A percentile compares a stretch with the other conserved stretches of the same genome.
Conservation (phyloP, 768 basidiomycete species). For the Pleurotus ostreatus region DNA sequence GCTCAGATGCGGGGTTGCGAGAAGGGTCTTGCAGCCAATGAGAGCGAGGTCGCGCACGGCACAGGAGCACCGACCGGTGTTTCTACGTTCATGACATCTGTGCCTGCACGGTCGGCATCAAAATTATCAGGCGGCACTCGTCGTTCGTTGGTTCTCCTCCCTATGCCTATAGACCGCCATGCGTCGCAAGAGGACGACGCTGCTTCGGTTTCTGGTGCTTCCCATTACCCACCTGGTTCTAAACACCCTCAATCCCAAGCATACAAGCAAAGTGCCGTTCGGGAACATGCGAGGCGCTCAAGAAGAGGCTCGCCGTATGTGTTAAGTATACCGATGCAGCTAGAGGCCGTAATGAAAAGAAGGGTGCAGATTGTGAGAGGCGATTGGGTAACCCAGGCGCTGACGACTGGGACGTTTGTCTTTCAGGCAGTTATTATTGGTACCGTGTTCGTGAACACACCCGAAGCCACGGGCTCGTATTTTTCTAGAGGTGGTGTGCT, state of each 20-base stretch:
- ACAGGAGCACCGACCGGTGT: too few relatives aligned
- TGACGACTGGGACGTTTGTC: conserved; percentile 27
- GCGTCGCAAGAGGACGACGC: too few relatives aligned
- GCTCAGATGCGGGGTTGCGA: neutral
- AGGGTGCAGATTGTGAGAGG: conserved; percentile 38
- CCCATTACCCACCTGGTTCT: neutral
- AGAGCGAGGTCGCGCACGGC: too few relatives aligned
- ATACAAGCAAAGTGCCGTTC: conserved; percentile 42
- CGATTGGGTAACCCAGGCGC: conserved; percentile 24
- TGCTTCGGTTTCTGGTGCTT: neutral
- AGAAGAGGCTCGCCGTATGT: conserved; percentile 26
- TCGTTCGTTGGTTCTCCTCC: too few relatives aligned
- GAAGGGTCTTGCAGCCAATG: too few relatives aligned
- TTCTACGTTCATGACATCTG: too few relatives aligned
- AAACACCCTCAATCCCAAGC: conserved; percentile 15
- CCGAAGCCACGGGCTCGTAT: conserved; percentile 52
- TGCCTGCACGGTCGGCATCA: too few relatives aligned
- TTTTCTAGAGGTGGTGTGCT: conserved; percentile 71
- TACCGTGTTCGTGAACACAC: conserved; percentile 55
- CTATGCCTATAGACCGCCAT: too few relatives aligned
- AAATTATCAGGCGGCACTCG: too few relatives aligned
- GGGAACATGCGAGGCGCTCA: conserved; percentile 51
- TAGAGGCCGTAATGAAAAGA: conserved; percentile 36
- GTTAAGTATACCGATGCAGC: conserved; percentile 39
- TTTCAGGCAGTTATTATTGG: conserved; percentile 43